phyloP scores from a whole-genome alignment of 768 basidiomycete genomes.

The Termitomyces sp. region DNA sequence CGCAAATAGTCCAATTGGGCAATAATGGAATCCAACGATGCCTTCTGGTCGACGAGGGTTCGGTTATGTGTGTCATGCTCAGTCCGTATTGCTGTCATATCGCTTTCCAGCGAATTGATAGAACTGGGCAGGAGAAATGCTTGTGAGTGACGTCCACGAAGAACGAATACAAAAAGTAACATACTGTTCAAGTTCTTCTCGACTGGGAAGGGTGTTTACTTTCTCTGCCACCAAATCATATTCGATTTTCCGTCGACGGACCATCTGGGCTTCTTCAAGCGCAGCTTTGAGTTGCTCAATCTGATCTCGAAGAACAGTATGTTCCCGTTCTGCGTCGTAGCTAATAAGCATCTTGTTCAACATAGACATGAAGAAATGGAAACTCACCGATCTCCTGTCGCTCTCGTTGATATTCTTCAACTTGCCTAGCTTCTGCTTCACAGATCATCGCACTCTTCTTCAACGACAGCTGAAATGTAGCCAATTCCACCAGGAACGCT shows the following conservation, averaged over 20 bases:
- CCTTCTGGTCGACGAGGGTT: slow-evolving; percentile 63
- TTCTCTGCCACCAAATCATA: slow-evolving; percentile 84
- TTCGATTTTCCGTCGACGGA: slow-evolving; percentile 77
- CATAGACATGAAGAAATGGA: background rate
- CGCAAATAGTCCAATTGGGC: slow-evolving; percentile 57
- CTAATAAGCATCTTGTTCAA: slow-evolving; percentile 1
- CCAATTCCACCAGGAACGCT: slow-evolving; percentile 74
- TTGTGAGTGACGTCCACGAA: background rate
- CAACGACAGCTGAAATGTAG: slow-evolving; percentile 69
- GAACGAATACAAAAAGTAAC: slow-evolving; percentile 22
- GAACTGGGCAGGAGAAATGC: slow-evolving; percentile 43
- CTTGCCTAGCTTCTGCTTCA: slow-evolving; percentile 82
- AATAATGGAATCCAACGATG: slow-evolving; percentile 64
- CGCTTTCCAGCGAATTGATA: slow-evolving; percentile 68
- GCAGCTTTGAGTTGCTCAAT: slow-evolving; percentile 76
- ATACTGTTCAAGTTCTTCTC: slow-evolving; percentile 76
- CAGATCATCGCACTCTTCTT: slow-evolving; percentile 82
- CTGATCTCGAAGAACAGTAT: slow-evolving; percentile 59
- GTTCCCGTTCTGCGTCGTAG: slow-evolving; percentile 58
- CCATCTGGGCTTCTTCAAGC: slow-evolving; percentile 75
- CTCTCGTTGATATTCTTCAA: slow-evolving; percentile 78
- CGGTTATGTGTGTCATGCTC: slow-evolving; percentile 76
- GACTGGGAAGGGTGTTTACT: slow-evolving; percentile 70
- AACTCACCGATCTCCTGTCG: slow-evolving; percentile 68
- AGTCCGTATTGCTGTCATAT: slow-evolving; percentile 68